A percentile compares a stretch with the other conserved stretches of the same genome.
Conservation (phyloP, 176 grass and related monocot genomes). For the Zoysia japonica region DNA sequence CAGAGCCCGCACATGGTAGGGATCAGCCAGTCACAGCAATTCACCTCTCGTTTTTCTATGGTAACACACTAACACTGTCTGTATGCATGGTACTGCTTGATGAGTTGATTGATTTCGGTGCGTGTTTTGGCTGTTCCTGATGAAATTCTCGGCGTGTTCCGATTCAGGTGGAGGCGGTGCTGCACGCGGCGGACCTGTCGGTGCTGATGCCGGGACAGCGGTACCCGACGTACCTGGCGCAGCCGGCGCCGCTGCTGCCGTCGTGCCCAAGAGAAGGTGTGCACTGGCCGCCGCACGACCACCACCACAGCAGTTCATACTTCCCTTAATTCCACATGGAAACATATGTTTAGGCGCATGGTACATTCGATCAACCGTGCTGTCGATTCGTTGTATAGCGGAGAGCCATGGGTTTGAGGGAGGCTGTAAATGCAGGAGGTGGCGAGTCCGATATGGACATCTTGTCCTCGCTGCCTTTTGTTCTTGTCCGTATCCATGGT, state of each 20-base stretch:
- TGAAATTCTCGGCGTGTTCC: background rate
- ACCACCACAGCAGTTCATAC: slow-evolving; percentile 42
- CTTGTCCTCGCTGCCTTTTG: background rate
- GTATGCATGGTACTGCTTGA: background rate
- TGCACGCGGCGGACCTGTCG: slow-evolving; percentile 53
- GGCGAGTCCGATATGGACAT: slow-evolving; percentile 2
- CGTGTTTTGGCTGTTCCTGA: slow-evolving; percentile 10
- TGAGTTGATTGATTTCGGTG: background rate
- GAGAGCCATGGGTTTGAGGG: background rate
- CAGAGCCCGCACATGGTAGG: slow-evolving; percentile 48
- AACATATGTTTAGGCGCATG: background rate
- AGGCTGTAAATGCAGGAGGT: slow-evolving; percentile 27
- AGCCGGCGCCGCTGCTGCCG: slow-evolving; percentile 71
- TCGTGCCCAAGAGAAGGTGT: slow-evolving; percentile 82
- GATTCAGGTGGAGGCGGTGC: slow-evolving; percentile 47
- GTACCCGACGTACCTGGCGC: slow-evolving; percentile 82
- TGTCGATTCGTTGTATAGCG: slow-evolving; percentile 15
- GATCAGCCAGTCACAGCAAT: background rate
- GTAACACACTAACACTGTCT: background rate
- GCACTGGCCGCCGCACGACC: slow-evolving; percentile 76
- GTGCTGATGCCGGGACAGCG: slow-evolving; percentile 92
- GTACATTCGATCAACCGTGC: background rate
- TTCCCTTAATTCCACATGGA: slow-evolving; percentile 38
- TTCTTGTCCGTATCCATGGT: slow-evolving; percentile 12
- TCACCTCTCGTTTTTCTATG: background rate